Conservation (phyloP, 352 stramenopile species). For the Phytophthora colocasiae region DNA sequence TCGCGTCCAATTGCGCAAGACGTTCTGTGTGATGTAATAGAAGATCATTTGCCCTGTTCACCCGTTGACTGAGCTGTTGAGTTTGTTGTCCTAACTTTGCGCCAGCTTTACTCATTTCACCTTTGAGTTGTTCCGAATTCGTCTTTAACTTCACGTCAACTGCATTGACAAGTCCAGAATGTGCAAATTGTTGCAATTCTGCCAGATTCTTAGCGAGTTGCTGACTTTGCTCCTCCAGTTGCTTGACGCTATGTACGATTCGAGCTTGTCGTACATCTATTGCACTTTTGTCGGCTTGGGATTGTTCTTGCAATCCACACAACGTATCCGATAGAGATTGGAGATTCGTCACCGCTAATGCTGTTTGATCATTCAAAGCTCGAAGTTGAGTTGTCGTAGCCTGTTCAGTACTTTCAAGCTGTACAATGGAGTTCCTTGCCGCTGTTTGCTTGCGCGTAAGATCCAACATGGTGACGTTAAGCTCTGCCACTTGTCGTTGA, state of each 20-base stretch:
- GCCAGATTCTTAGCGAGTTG: constrained; percentile 39
- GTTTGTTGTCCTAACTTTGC: constrained; percentile 28
- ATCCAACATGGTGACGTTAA: constrained; percentile 58
- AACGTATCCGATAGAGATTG: constrained; percentile 26
- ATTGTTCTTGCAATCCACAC: constrained; percentile 25
- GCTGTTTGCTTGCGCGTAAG: constrained; percentile 60
- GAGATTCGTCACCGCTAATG: constrained; percentile 28
- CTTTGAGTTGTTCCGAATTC: constrained; percentile 29
- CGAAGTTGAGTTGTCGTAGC: constrained; percentile 34
- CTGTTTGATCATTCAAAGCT: constrained; percentile 28
- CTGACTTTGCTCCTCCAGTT: constrained; percentile 37
- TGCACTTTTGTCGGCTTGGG: constrained; percentile 26
- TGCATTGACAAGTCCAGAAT: constrained; percentile 42
- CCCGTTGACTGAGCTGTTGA: constrained; percentile 38
- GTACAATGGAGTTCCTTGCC: constrained; percentile 46
- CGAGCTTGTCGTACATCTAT: constrained; percentile 27
- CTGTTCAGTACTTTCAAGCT: constrained; percentile 48
- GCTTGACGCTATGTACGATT: constrained; percentile 34
- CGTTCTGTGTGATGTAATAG: constrained; percentile 48
- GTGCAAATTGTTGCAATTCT: constrained; percentile 57
- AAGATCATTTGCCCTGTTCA: constrained; percentile 42
- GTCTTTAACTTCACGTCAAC: constrained; percentile 48
- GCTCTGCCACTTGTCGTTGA: constrained; percentile 55
- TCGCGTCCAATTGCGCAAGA: constrained; percentile 41
- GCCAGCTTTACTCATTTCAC: constrained; percentile 32